Percentiles rank a stretch among this genome's conserved stretches.
These are phyloP conservation scores for Kickxella alabastrina DNA, from an alignment of 192 early-diverging fungal genomes.

Conservation along the genomic window DNA sequence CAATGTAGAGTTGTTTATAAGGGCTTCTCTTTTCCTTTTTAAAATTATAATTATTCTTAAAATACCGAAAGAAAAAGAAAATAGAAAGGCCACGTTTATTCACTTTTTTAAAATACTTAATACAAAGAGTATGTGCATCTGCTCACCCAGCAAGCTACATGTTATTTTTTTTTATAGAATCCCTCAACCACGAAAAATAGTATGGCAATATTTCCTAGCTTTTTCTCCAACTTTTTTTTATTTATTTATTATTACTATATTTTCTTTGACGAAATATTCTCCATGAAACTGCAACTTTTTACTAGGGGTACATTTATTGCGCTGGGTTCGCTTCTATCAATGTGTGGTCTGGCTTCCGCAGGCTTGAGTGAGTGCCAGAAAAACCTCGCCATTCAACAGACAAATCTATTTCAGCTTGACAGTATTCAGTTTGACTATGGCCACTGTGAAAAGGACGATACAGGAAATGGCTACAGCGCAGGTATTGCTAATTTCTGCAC, in stretches of 20 bases:
- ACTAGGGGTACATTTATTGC: background rate
- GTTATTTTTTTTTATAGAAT: background rate
- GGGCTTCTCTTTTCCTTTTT: background rate
- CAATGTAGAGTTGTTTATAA: background rate
- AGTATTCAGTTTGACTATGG: conserved; percentile 3
- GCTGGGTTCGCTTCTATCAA: background rate
- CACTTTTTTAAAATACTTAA: too few species aligned
- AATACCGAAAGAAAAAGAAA: background rate
- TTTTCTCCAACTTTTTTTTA: background rate
- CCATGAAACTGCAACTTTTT: background rate
- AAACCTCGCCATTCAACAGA: conserved; percentile 2
- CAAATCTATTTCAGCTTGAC: conserved; percentile 3
- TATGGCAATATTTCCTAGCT: background rate
- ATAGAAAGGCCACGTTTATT: background rate
- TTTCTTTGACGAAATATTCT: background rate
- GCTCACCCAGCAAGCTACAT: too few species aligned
- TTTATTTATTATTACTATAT: background rate
- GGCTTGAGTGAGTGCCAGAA: conserved; percentile 1
- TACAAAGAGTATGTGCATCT: too few species aligned
- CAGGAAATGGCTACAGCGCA: background rate
- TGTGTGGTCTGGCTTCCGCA: background rate
- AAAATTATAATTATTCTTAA: background rate
- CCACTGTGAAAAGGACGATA: conserved; percentile 2
- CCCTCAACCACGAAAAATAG: background rate
- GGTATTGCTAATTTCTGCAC: conserved; percentile 8